phyloP scores from a whole-genome alignment of 305 asterid genomes.

The Fraxinus albicans region DNA sequence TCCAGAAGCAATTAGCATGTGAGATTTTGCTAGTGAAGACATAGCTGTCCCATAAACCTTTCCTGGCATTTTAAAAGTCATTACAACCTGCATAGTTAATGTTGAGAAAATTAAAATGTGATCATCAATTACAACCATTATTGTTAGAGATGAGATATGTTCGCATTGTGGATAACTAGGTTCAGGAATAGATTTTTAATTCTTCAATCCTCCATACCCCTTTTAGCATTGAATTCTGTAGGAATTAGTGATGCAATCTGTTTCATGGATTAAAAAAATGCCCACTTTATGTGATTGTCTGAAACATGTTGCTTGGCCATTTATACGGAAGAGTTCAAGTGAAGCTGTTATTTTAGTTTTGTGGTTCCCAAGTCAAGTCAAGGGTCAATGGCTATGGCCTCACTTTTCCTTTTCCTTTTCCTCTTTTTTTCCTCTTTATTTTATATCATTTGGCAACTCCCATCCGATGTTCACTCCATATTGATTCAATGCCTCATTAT shows the following conservation, averaged over 20 bases:
- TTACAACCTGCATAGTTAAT: constrained; percentile 55
- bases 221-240: neutral
- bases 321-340: neutral
- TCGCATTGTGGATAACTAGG: neutral
- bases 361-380: neutral
- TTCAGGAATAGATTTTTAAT: neutral
- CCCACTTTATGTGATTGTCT: neutral
- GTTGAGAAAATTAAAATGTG: constrained; percentile 20
- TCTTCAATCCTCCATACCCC: neutral
- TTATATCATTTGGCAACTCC: neutral
- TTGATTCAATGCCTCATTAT: neutral
- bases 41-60: constrained; percentile 92
- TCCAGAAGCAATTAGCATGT: constrained; percentile 95
- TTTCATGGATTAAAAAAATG: neutral
- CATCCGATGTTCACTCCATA: neutral
- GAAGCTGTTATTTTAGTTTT: neutral
- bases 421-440: neutral
- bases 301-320: neutral
- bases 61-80: constrained; percentile 93
- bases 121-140: neutral
- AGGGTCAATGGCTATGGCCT: neutral
- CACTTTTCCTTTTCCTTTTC: neutral
- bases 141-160: neutral
- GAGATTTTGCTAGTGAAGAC: constrained; percentile 84
- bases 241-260: neutral